Conservation (phyloP, 192 early-diverging fungal species). For the Pecoramyces ruminantium region DNA sequence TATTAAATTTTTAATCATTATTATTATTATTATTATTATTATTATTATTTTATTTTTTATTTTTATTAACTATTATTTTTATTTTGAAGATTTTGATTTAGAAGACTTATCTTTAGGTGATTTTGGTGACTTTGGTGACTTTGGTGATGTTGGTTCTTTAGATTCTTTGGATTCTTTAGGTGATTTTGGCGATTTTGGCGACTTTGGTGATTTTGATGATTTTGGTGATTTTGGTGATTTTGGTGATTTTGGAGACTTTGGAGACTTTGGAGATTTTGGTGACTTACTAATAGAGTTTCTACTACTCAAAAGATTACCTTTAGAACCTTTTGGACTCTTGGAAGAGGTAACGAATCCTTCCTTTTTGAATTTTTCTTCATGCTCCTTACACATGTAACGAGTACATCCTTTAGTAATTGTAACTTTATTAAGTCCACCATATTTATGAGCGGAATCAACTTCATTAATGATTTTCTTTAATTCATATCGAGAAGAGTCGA, state of each 20-base stretch:
- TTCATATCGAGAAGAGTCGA: neutral
- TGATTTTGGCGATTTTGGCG: neutral
- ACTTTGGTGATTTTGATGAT: neutral
- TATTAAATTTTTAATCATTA: too few relatives aligned
- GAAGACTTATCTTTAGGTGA: neutral
- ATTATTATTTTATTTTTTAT: neutral
- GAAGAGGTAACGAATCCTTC: too few relatives aligned
- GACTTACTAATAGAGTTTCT: neutral
- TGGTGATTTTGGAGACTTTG: neutral
- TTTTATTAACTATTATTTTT: neutral
- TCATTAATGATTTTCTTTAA: neutral
- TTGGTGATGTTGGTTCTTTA: neutral
- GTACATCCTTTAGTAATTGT: neutral
- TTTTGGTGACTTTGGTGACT: neutral
- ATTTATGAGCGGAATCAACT: neutral
- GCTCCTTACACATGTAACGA: neutral
- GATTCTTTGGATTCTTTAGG: neutral
- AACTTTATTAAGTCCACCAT: neutral
- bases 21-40: too few relatives aligned
- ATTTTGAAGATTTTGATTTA: neutral
- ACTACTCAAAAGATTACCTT: neutral
- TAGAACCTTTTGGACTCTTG: neutral
- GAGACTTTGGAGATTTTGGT: neutral
- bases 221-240: neutral
- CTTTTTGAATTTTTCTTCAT: neutral